Evolutionary conservation across 192 early-diverging fungal species (phyloP).

Genomic region (Rhizoclosmatium globosum): DNA sequence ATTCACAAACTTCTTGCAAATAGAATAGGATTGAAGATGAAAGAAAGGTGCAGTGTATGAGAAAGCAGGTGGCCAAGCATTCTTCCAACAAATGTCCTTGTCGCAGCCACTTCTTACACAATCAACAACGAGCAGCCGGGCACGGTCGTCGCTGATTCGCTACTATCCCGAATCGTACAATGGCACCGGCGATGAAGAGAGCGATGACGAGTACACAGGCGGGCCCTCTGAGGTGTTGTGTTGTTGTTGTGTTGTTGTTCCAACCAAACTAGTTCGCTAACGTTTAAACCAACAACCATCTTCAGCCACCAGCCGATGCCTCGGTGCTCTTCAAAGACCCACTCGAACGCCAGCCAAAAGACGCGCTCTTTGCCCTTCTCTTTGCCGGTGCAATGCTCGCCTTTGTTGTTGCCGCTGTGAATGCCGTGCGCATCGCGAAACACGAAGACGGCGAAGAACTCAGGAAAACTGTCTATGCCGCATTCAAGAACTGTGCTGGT

Average conservation of each 20-base stretch:
- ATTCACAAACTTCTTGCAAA: no score
- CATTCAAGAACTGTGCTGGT: slow-evolving; percentile 27
- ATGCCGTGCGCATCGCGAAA: slow-evolving; percentile 66
- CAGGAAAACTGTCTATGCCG: slow-evolving; percentile 9
- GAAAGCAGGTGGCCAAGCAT: no score
- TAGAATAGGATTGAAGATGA: no score
- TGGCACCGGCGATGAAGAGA: background rate
- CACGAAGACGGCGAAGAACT: slow-evolving; percentile 19
- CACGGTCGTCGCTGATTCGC: slow-evolving; percentile 10
- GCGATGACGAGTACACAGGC: slow-evolving; percentile 1
- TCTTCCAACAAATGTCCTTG: background rate
- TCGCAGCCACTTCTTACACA: slow-evolving; percentile 10
- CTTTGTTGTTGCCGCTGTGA: slow-evolving; percentile 52
- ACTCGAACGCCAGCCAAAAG: background rate
- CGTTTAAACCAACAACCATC: no score
- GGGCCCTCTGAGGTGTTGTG: background rate
- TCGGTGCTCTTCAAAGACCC: no score
- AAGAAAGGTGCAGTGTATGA: no score
- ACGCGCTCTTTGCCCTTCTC: slow-evolving; percentile 19
- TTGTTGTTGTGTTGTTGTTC: background rate
- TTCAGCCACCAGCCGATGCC: no score
- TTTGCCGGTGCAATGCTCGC: slow-evolving; percentile 10
- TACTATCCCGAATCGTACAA: slow-evolving; percentile 6
- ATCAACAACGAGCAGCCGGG: background rate
- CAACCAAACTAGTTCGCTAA: no score